Percentiles rank a stretch among this genome's conserved stretches.
phyloP scores from a whole-genome alignment of 257 asterid genomes.

The Misopates orontium region DNA sequence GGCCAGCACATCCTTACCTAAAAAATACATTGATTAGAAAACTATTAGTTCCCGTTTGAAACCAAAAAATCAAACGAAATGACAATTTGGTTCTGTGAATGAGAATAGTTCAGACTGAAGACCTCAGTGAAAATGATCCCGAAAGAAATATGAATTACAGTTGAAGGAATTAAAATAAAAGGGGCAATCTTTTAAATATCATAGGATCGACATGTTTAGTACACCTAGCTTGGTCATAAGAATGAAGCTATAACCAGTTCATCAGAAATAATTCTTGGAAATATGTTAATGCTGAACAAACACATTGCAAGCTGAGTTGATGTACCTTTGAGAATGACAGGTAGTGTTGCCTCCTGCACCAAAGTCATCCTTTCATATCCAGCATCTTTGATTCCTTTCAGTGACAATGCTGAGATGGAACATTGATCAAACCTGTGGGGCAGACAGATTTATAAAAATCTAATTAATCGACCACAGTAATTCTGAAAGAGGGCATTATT shows the following conservation, averaged over 20 bases:
- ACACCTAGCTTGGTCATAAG: neutral
- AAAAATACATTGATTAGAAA: conserved; percentile 24
- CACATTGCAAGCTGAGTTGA: no score
- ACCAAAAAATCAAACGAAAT: neutral
- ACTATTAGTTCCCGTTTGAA: conserved; percentile 3
- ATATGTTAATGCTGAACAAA: no score
- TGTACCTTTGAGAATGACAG: conserved; percentile 76
- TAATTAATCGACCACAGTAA: no score
- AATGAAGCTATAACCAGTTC: no score
- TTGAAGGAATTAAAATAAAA: neutral
- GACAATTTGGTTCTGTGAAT: conserved; percentile 1
- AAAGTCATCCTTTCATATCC: conserved; percentile 89
- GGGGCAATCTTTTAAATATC: neutral
- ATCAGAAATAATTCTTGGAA: no score
- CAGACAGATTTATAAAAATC: no score
- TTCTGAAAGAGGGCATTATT: no score
- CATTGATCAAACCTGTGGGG: no score
- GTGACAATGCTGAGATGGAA: no score
- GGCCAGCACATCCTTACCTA: conserved; percentile 97
- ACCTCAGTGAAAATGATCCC: neutral
- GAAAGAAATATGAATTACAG: neutral
- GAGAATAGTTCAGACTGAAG: neutral
- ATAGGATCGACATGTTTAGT: neutral
- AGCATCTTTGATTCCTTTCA: conserved; percentile 77
- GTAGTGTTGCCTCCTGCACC: conserved; percentile 97